These are phyloP conservation scores for Kitagawia praeruptora DNA, from an alignment of 129 eudicot species.

Conservation along the genomic window DNA sequence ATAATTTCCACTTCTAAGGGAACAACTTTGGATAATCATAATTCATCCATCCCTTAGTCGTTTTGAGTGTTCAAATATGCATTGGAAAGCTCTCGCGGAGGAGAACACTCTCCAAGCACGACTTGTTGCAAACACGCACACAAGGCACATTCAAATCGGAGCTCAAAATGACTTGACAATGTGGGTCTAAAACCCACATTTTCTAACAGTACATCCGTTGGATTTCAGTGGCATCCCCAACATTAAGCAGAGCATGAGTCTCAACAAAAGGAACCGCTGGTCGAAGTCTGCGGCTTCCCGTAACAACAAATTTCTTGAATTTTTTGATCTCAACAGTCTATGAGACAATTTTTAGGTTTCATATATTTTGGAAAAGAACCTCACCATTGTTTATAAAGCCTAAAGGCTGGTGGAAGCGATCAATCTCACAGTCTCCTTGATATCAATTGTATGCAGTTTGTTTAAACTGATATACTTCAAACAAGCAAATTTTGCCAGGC, in stretches of 20 bases:
- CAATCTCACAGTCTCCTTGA: neutral
- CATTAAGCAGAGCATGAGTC: neutral
- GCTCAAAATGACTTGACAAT: too few species aligned
- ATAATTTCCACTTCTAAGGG: too few species aligned
- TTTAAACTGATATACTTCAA: neutral
- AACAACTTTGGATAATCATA: too few species aligned
- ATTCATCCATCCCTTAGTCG: too few species aligned
- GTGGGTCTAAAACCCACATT: too few species aligned
- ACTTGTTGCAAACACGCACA: too few species aligned
- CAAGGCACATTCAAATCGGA: too few species aligned
- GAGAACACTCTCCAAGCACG: too few species aligned
- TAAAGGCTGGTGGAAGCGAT: neutral
- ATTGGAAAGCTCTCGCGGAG: too few species aligned
- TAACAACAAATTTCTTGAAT: neutral
- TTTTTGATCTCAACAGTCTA: neutral
- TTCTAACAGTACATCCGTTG: too few species aligned
- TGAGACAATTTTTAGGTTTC: neutral
- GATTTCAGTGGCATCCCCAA: neutral
- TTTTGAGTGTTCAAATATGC: too few species aligned
- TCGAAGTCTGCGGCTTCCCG: neutral
- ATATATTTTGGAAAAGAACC: neutral
- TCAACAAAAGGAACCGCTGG: neutral
- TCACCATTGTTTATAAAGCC: neutral
- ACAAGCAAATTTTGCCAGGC: too few species aligned
- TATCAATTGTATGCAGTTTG: neutral